Evolutionary conservation across 2,329 filamentous ascomycete genomes (phyloP).

Genomic region (Hortaea sp.): DNA sequence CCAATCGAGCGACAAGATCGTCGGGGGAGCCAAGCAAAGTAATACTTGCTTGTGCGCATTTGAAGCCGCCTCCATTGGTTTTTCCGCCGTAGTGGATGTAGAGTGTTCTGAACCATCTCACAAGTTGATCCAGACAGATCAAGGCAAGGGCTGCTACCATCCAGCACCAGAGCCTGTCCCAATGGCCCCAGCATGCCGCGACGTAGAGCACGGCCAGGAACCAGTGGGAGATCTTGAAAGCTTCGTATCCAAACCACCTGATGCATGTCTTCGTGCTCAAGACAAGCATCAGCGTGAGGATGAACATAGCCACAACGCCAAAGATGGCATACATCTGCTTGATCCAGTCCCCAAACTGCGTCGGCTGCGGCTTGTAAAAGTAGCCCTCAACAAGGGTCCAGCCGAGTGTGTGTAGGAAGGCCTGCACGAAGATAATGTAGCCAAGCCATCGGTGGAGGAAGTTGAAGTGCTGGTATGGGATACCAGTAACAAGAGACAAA

Average conservation of each 20-base stretch:
- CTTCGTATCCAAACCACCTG: slow-evolving; percentile 60
- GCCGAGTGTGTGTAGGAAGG: slow-evolving; percentile 57
- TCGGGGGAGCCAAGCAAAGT: slow-evolving; percentile 48
- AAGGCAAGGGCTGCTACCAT: slow-evolving; percentile 56
- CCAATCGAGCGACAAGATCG: slow-evolving; percentile 55
- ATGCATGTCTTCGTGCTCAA: slow-evolving; percentile 53
- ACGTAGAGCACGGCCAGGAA: slow-evolving; percentile 64
- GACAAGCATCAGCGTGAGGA: slow-evolving; percentile 52
- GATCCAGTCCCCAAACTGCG: slow-evolving; percentile 47
- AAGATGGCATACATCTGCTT: slow-evolving; percentile 60
- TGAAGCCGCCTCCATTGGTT: slow-evolving; percentile 32
- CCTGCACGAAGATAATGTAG: slow-evolving; percentile 61
- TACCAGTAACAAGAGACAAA: slow-evolving; percentile 58
- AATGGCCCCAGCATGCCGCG: slow-evolving; percentile 67
- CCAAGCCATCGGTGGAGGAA: slow-evolving; percentile 70
- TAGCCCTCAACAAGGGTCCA: slow-evolving; percentile 58
- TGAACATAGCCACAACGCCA: slow-evolving; percentile 58
- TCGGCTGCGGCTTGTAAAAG: slow-evolving; percentile 64
- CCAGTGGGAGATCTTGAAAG: slow-evolving; percentile 64
- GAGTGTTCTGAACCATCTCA: slow-evolving; percentile 29
- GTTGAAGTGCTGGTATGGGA: slow-evolving; percentile 65
- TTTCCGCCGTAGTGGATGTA: slow-evolving; percentile 2
- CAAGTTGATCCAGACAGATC: slow-evolving; percentile 54
- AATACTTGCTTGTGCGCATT: slow-evolving; percentile 41
- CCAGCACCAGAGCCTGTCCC: slow-evolving; percentile 58